Evolutionary conservation across 1,139 yeast genomes (phyloP).

Genomic region (Pichia sp.): DNA sequence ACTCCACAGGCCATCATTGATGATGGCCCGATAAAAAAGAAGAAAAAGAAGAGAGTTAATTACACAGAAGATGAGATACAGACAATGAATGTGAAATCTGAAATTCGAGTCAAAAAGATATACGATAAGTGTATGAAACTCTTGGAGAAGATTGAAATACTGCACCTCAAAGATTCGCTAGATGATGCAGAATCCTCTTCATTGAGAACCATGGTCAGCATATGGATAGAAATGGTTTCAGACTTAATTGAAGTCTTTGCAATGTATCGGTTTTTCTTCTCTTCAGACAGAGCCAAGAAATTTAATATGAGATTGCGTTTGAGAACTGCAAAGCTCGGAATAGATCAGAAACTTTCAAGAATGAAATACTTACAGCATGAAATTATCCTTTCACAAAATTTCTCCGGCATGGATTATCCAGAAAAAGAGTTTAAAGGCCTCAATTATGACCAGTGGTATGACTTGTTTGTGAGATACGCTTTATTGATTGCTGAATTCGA

Average conservation of each 20-base stretch:
- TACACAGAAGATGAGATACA: constrained; percentile 53
- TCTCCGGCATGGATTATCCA: constrained; percentile 38
- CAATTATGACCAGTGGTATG: constrained; percentile 77
- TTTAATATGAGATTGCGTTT: constrained; percentile 68
- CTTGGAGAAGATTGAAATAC: constrained; percentile 34
- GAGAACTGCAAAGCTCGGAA: constrained; percentile 54
- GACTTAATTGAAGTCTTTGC: constrained; percentile 80
- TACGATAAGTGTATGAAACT: constrained; percentile 59
- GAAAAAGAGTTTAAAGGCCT: constrained; percentile 67
- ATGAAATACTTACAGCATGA: constrained; percentile 66
- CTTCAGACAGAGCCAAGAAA: constrained; percentile 63
- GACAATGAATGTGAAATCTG: constrained; percentile 56
- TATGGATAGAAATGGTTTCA: constrained; percentile 83
- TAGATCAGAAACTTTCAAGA: constrained; percentile 70
- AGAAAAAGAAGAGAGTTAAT: constrained; percentile 21
- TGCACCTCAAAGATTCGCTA: constrained; percentile 47
- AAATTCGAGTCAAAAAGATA: constrained; percentile 59
- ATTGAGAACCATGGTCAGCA: constrained; percentile 51
- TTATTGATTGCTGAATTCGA: constrained; percentile 61
- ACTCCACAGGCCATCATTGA: constrained; percentile 29
- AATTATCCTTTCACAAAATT: constrained; percentile 40
- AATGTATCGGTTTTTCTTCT: constrained; percentile 71
- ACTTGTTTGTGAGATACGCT: constrained; percentile 73
- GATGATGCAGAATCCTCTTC: constrained; percentile 6
- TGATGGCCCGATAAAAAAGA: constrained; percentile 27